These are phyloP conservation scores for Colletotrichum chlorophyti DNA, from an alignment of 2,329 filamentous ascomycete species.

Conservation along the genomic window DNA sequence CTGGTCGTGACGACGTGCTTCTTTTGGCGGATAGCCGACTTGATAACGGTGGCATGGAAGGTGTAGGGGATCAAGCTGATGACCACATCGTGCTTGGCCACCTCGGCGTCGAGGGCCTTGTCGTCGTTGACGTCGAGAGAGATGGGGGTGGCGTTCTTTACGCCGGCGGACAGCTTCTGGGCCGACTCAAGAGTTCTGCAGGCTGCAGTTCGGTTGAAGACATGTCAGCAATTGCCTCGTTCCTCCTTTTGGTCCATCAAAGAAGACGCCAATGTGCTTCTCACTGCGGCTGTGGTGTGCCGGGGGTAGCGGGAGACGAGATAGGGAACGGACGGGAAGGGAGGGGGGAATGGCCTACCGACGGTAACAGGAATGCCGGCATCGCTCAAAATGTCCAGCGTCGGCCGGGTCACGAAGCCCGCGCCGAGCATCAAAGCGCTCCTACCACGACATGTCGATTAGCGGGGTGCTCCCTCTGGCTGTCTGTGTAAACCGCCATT, in stretches of 20 bases:
- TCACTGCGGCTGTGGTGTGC: too few species aligned
- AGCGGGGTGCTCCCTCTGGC: neutral
- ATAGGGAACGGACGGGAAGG: neutral
- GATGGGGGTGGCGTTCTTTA: constrained; percentile 77
- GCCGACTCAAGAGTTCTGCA: constrained; percentile 83
- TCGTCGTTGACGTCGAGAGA: constrained; percentile 84
- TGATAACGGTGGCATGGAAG: constrained; percentile 88
- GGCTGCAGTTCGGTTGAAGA: constrained; percentile 57
- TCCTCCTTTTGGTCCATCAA: too few species aligned
- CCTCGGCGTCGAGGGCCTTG: constrained; percentile 78
- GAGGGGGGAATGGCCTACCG: constrained; percentile 50
- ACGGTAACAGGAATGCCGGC: constrained; percentile 70
- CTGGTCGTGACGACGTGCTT: constrained; percentile 96
- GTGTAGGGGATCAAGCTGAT: constrained; percentile 91
- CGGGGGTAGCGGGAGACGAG: neutral
- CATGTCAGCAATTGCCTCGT: too few species aligned
- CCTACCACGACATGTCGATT: neutral
- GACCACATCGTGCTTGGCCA: constrained; percentile 80
- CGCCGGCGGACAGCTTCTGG: constrained; percentile 74
- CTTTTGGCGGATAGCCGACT: constrained; percentile 90
- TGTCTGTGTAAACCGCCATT: too few species aligned
- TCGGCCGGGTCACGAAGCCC: constrained; percentile 68
- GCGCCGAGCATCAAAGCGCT: constrained; percentile 54
- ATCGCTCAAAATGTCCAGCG: constrained; percentile 67
- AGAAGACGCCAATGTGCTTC: neutral